Base-by-base conservation (phyloP, 371 early-diverging fungal genomes). In the Lichtheimia corymbifera region DNA sequence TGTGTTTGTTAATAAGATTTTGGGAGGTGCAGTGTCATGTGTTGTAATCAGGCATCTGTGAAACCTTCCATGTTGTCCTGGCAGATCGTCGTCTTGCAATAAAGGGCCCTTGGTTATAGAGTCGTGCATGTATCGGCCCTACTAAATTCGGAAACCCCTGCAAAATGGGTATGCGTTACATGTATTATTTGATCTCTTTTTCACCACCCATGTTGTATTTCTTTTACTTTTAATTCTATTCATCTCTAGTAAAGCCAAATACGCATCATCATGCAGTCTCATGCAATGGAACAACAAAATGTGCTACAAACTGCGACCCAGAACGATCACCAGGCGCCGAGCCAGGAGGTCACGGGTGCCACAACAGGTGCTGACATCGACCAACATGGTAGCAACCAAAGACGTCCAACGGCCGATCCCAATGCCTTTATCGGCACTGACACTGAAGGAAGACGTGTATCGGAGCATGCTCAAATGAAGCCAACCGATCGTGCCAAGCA, bases 361-460 rank as follows among this genome's bases (percentile, higher is more conserved):
- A 40, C n/a, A 35, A 40, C 54, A 41, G 54, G 54, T 20, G 20
- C 41, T 14, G 13, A 52, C 52, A 28, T 25, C 15, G 52, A 9
- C 27, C 35, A 35, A 9, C 15, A 35, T 9, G 52, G 27, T 2
- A 28, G n/a, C 20, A 35, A 22, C 41, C 17, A 22, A n/a, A 41
- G 41, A 40, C 54, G 40, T 20, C 54, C 54, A 5, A 41, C 18
- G n/a, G 54, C 54, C n/a, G 54, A 54, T 54, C 54, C n/a, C 3
- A 54, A 54, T 41, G 54, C 54, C 18, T 54, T 54, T 22, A 41
- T 54, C 18, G 54, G 54, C 5, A 41, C 18, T 18, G 54, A 54
- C 7, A 30, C 41, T 2, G 12, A 40, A 18, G 54, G 24, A 13
- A 35, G 54, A 35, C 41, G 35, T 6, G 22, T 22, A 11, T 54